Evolutionary conservation across 495 filamentous ascomycete genomes (phyloP), one percentile per base, ranked within the genome.

Genomic region (Penicillium canariense): DNA sequence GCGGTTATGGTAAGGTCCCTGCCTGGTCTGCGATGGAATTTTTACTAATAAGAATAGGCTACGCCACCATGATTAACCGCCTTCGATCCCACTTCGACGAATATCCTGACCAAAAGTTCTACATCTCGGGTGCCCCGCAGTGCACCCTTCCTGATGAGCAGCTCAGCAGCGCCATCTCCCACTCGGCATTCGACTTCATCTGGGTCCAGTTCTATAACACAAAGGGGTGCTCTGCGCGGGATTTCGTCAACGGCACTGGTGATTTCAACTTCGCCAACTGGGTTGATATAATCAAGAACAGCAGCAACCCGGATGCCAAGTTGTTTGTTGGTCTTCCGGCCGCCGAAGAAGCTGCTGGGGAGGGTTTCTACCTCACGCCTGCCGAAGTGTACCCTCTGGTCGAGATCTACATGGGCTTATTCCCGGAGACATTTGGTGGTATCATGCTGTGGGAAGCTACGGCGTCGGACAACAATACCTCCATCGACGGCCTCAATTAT

Each of bases 361-460:
- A 32, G 1, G 55, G 65, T 0, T 77, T 63, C 51, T 85, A 83
- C 59, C 59, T 86, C 10, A 68, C 69, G 1, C 75, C 78, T 0
- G 58, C 60, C 0, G 77, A 86, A 52, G 79, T 75, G 15, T 60
- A 68, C 31, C 59, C 63, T 15, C 50, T 90, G 45, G 70, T 86
- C 25, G 50, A 69, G 1, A 68, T 72, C 31, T 84, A 81, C 61
- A 74, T 79, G 56, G 69, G 59, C 18, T 57, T 69, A n/a, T 77
- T 79, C 52, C 69, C 77, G 1, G 44, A 71, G 4, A 73, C 69
- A 5, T 90, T 90, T 55, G 87, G 85, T 47, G 87, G 87, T 66
- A 74, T 89, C 14, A 85, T 87, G 80, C 59, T 91, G 8, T 90
- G 85, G 84, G 87, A 90, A 35, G 86, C 87, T 5, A 84, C 83